Base-by-base conservation (phyloP, 352 stramenopile genomes). In the Phytophthora vignae region DNA sequence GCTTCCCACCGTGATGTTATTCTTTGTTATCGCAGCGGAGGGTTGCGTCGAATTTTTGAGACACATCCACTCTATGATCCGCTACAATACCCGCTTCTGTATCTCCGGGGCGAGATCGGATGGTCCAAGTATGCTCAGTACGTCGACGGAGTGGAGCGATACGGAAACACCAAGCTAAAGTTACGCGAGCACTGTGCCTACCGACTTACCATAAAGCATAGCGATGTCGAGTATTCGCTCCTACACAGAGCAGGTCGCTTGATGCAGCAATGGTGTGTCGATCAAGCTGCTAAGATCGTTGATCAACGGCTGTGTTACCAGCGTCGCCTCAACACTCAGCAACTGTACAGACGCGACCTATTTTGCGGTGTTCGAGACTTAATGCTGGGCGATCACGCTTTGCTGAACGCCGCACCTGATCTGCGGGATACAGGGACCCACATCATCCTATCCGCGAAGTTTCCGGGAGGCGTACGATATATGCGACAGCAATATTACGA, bases 401-500 rank as follows among this genome's bases (percentile, higher is more conserved):
- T 42, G 25, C 40, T 17, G 21, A 10, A 19, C 11, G 8, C 38
- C 7, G 38, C 22, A 12, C 38, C n/a, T 4, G n/a, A 55, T 25
- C 17, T 49, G 1, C 9, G 17, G 17, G 40, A 49, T 8, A 49
- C 40, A 6, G 40, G 40, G 14, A 49, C 40, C n/a, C 56, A 54
- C 40, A 63, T 63, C 2, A 36, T 63, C 21, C 22, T 63, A 2
- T 54, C 56, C 2, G 33, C 56, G 19, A 40, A 31, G 15, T 63
- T 36, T 11, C 8, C 11, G 10, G 56, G 56, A 25, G 42, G 56
- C 0, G 15, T 46, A 8, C 38, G 31, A 8, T 63, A 63, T 33
- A 80, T 77, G 60, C 44, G 70, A 4, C 49, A 66, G 42, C 70
- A 67, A 21, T 86, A 78, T 22, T 55, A 79, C 62, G 77, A 90